Percentiles rank a stretch among this genome's conserved stretches.
Conservation (phyloP, 768 basidiomycete species). For the Fomitopsis serialis region DNA sequence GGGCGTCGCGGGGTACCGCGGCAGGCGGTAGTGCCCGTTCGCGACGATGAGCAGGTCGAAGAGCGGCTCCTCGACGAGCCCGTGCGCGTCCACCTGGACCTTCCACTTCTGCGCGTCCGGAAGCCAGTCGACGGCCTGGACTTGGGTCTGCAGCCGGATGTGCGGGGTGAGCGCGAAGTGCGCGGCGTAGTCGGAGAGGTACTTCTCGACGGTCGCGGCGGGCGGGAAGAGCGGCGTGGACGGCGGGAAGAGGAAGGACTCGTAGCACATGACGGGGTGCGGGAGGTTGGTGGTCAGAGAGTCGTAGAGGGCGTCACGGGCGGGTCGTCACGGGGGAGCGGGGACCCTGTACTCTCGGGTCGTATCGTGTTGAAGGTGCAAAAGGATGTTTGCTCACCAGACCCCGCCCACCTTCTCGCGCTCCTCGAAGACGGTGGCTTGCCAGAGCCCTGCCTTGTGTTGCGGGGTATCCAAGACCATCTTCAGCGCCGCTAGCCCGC, state of each 20-base stretch:
- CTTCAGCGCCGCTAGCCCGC: constrained; percentile 68
- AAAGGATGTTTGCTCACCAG: constrained; percentile 47
- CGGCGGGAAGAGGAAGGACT: constrained; percentile 60
- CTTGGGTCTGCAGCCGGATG: constrained; percentile 58
- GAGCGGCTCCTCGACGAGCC: constrained; percentile 20
- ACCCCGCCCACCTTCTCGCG: constrained; percentile 66
- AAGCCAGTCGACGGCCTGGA: constrained; percentile 41
- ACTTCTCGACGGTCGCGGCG: constrained; percentile 57
- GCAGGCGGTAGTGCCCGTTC: constrained; percentile 70
- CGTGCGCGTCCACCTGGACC: constrained; percentile 27
- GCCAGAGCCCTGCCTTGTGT: constrained; percentile 57
- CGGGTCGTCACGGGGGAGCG: constrained; percentile 42
- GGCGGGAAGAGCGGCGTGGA: constrained; percentile 65
- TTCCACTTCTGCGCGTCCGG: constrained; percentile 36
- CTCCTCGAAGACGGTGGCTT: constrained; percentile 56
- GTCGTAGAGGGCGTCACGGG: constrained; percentile 74
- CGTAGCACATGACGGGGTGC: constrained; percentile 71
- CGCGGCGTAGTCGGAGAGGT: constrained; percentile 61
- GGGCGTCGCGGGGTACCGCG: constrained; percentile 54
- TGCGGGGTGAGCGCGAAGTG: constrained; percentile 55
- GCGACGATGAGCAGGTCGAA: constrained; percentile 71
- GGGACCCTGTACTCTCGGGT: constrained; percentile 41
- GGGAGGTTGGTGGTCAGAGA: constrained; percentile 80
- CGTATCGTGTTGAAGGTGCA: not conserved
- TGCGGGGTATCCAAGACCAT: constrained; percentile 54